A percentile compares a stretch with the other conserved stretches of the same genome.
phyloP scores from a whole-genome alignment of 2,329 filamentous ascomycete species.

The Plenodomus biglobosus region DNA sequence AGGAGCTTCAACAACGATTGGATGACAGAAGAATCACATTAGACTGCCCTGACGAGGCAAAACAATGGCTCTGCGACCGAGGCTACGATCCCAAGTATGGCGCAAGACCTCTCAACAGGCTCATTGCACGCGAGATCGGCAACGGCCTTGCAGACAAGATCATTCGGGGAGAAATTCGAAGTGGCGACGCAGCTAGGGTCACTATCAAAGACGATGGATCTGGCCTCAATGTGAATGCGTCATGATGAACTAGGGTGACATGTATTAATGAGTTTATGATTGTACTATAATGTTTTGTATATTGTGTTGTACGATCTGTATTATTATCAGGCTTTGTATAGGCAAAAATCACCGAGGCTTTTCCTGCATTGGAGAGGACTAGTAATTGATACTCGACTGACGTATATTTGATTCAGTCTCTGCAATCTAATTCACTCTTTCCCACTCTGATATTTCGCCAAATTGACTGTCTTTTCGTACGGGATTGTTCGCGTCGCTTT shows the following conservation, averaged over 20 bases:
- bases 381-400: too few relatives aligned
- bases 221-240: conserved; percentile 29
- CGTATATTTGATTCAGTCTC: too few relatives aligned
- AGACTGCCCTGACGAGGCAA: conserved; percentile 69
- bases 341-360: too few relatives aligned
- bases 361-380: too few relatives aligned
- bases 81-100: conserved; percentile 93
- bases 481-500: neutral
- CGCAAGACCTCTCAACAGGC: conserved; percentile 83
- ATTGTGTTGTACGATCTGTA: conserved; percentile 10
- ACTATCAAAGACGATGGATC: conserved; percentile 59
- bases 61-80: conserved; percentile 82
- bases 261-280: conserved; percentile 23
- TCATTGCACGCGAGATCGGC: conserved; percentile 87
- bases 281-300: conserved; percentile 23
- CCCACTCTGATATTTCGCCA: too few relatives aligned
- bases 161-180: conserved; percentile 78
- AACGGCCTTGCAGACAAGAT: conserved; percentile 90
- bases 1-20: conserved; percentile 78
- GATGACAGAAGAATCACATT: conserved; percentile 83
- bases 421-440: too few relatives aligned
- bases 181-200: conserved; percentile 72
- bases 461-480: too few relatives aligned
- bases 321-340: neutral
- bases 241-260: conserved; percentile 9